Evolutionary conservation across 73 alveolate species (phyloP), one percentile per base, ranked within the genome.

Genomic region (Paramecium sonneborni): DNA sequence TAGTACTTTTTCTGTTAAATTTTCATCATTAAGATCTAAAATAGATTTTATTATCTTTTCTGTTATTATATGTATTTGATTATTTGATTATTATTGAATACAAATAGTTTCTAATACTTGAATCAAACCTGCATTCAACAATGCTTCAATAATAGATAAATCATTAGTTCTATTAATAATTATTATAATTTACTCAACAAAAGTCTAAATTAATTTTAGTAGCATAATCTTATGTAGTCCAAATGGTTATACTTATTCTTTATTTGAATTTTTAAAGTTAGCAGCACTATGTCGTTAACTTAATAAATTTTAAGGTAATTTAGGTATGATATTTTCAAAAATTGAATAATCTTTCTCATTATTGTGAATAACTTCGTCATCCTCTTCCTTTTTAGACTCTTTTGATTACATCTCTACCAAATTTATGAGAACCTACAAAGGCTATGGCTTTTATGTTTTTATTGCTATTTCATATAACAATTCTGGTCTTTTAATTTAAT

Each of bases 401-500:
- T 79, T 79, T 79, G 90, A 79, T 3, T 26, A 30, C 72, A 79
- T 21, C 12, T 79, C 90, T 10, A 79, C 90, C 14, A 79, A 44
- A 46, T 79, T 43, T n/a, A 79, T 79, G 9, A 79, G 0, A 20
- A 79, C 72, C 14, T 79, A 46, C 9, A 41, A n/a, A 9, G 90
- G 44, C 24, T 23, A 10, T 79, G 48, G 48, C 14, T 62, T 39
- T 79, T 79, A 46, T 11, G 90, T 43, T 79, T 44, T 79, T 3
- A 43, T 21, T 18, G 90, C 76, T 9, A 79, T 12, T 15, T 39
- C 69, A 79, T 41, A 43, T 23, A 79, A 44, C 5, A 79, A 34
- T 79, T 79, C 69, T 79, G 90, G 90, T 43, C 55, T 39, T 12
- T 46, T 79, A 44, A 79, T 79, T 43, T 43, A 23, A 79, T 79